Conservation (phyloP, 2,329 filamentous ascomycete genomes). For the Tolypocladium endophyticum region DNA sequence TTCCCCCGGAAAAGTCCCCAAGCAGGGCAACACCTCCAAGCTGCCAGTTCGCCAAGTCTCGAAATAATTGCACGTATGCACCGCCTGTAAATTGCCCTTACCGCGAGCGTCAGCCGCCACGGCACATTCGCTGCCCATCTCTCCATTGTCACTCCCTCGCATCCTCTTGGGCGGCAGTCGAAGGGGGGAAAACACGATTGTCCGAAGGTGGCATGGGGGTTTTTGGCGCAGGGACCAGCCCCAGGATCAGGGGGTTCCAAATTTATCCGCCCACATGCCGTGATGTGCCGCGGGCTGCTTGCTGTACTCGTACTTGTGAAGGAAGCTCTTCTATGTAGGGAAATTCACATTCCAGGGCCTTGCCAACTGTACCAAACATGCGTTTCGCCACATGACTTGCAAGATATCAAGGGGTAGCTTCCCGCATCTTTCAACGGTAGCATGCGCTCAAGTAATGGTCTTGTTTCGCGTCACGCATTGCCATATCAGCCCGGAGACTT, state of each 20-base stretch:
- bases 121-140: background rate
- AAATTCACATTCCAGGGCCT: background rate
- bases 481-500: background rate
- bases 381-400: background rate
- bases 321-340: background rate
- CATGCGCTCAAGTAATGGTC: background rate
- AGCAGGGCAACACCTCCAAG: background rate
- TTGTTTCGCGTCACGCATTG: background rate
- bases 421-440: background rate
- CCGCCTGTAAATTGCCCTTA: no score
- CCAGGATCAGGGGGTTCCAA: conserved; percentile 5
- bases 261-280: conserved; percentile 8
- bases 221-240: background rate
- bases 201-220: background rate
- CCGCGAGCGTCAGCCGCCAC: background rate
- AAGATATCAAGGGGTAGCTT: background rate
- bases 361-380: background rate
- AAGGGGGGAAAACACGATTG: background rate
- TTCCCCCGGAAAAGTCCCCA: background rate
- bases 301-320: background rate
- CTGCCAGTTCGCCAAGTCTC: background rate
- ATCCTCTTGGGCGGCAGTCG: background rate
- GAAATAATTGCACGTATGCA: no score
- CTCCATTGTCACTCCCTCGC: background rate
- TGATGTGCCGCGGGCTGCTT: background rate